Evolutionary conservation across 768 basidiomycete genomes (phyloP).

Genomic region (Amanita inopinata): DNA sequence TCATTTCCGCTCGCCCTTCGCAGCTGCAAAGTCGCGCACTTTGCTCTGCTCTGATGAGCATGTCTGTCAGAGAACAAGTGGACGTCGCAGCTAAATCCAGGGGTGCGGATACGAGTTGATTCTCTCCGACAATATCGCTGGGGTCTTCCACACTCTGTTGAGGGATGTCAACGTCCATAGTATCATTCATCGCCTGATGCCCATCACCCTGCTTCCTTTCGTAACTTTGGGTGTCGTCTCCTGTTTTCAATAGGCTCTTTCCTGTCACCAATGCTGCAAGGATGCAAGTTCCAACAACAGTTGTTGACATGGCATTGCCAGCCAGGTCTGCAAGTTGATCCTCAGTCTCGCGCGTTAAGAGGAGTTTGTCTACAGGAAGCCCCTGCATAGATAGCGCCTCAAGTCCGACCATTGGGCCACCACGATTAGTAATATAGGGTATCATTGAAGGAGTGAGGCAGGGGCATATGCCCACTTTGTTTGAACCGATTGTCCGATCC

Average conservation of each 20-base stretch:
- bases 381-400: conserved; percentile 94
- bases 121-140: conserved; percentile 62
- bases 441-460: conserved; percentile 97
- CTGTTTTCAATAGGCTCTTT: conserved; percentile 54
- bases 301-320: conserved; percentile 97
- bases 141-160: conserved; percentile 14
- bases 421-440: conserved; percentile 90
- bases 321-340: conserved; percentile 92
- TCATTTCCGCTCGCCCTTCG: conserved; percentile 78
- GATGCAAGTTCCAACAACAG: conserved; percentile 88
- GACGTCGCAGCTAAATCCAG: conserved; percentile 59
- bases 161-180: conserved; percentile 39
- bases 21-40: conserved; percentile 83
- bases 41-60: conserved; percentile 55
- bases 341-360: conserved; percentile 87
- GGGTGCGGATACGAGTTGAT: conserved; percentile 49
- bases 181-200: conserved; percentile 23
- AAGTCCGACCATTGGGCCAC: conserved; percentile 89
- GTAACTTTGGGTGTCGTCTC: conserved; percentile 57
- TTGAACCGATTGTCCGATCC: conserved; percentile 78
- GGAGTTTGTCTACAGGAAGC: conserved; percentile 82
- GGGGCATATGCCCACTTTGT: conserved; percentile 76
- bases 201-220: conserved; percentile 44
- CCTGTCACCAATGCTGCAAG: conserved; percentile 70
- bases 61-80: conserved; percentile 34